Evolutionary conservation across 1,284 basidiomycete species (phyloP), one percentile per base, ranked within the genome.

Genomic region (Calocybe gambosa): DNA sequence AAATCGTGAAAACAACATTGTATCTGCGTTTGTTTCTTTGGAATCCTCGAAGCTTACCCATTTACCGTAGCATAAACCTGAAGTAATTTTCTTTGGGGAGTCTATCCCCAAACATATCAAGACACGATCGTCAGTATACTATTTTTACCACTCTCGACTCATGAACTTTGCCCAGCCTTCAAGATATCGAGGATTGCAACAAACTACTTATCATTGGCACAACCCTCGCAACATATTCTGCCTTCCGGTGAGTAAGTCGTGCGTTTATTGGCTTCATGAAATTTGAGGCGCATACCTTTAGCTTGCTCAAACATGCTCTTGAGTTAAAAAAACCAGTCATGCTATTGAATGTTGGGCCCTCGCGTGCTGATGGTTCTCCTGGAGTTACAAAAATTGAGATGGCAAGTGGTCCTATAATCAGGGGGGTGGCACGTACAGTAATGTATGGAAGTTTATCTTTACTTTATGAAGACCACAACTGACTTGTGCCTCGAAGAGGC

Each of bases 191-290:
- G 50, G 55, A 65, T 2, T 71, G 79, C 5, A 83, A 86, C 43
- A 73, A 79, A 40, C 64, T 96, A 1, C 77, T 96, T 43, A 68
- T 94, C 37, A 66, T 95, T 31, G 93, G 93, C 25, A 93, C 91
- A 0, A 92, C 89, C 0, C 75, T 96, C 10, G 92, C 93, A 1
- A 96, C 93, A 0, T 95, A 89, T 64, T 93, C 89, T 6, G 91
- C 92, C 1, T 95, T 86, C 65, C 74, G 91, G 86, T 86, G 55
- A 35, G 61, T 35, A 28, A 28, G 12, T 40, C 18, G 38, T 31
- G 23, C 19, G 39, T 37, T 35, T 34, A 23, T 38, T 36, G 15
- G n/a, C 12, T n/a, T 20, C 3, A 16, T 5, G 18, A 2, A 18
- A 33, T 18, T 9, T n/a, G n/a, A 9, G 25, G 25, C 9, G 9